Conservation (phyloP, 2,329 filamentous ascomycete genomes). For the Pyrenophora tritici-repentis region DNA sequence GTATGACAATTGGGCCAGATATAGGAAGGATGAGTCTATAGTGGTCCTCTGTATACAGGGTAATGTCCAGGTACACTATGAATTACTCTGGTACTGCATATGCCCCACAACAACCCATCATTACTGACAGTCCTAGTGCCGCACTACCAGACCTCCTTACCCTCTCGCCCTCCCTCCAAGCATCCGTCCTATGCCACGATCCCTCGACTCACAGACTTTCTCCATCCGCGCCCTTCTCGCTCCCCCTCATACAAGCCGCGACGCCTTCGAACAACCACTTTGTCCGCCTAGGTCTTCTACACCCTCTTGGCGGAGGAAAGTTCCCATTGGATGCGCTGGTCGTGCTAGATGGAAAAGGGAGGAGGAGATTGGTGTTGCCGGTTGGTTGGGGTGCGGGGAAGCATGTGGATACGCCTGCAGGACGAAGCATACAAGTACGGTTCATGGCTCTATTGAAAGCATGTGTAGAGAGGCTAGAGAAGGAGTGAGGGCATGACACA, state of each 20-base stretch:
- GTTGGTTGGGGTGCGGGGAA: conserved; percentile 53
- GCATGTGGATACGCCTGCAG: conserved; percentile 39
- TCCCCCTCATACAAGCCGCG: conserved; percentile 42
- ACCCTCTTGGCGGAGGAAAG: conserved; percentile 53
- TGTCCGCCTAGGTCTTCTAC: conserved; percentile 49
- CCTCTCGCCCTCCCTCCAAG: conserved; percentile 40
- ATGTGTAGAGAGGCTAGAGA: conserved; percentile 34
- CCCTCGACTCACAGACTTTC: conserved; percentile 38
- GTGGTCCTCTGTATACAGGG: conserved; percentile 44
- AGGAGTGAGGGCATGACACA: conserved; percentile 6
- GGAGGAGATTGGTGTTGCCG: conserved; percentile 50
- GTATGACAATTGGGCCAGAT: conserved; percentile 37
- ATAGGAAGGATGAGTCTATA: conserved; percentile 23
- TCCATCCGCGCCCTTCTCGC: conserved; percentile 27
- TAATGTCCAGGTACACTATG: conserved; percentile 41
- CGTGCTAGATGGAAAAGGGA: conserved; percentile 46
- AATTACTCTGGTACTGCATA: conserved; percentile 39
- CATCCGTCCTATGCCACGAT: conserved; percentile 43
- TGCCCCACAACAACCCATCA: neutral
- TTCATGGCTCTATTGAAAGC: conserved; percentile 36
- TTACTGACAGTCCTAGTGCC: conserved; percentile 22
- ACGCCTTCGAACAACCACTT: conserved; percentile 45
- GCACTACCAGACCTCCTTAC: conserved; percentile 37
- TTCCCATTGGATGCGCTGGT: conserved; percentile 53
- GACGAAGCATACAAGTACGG: conserved; percentile 34